A percentile compares a stretch with the other conserved stretches of the same genome.
These are phyloP conservation scores for Graphilbum sp. DNA, from an alignment of 2,329 filamentous ascomycete genomes.

Conservation along the genomic window DNA sequence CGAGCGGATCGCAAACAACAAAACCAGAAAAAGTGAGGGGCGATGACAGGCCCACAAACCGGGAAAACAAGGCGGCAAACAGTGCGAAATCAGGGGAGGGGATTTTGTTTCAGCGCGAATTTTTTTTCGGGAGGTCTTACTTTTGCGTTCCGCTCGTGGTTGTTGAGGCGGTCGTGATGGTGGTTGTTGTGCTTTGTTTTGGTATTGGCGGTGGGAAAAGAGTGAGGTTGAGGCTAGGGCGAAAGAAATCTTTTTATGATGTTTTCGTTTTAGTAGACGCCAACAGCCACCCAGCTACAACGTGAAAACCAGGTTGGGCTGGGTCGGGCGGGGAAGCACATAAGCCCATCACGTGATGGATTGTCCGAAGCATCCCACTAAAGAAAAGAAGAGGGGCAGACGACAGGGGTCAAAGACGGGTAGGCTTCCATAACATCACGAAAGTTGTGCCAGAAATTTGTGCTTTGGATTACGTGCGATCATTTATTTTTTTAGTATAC, in stretches of 20 bases:
- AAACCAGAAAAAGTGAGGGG: neutral
- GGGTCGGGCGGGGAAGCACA: slow-evolving; percentile 5
- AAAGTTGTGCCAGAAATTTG: too few relatives aligned
- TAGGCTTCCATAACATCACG: too few relatives aligned
- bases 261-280: slow-evolving; percentile 9
- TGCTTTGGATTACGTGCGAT: too few relatives aligned
- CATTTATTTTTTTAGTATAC: too few relatives aligned
- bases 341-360: slow-evolving; percentile 4
- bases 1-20: neutral
- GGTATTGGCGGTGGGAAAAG: slow-evolving; percentile 4
- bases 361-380: neutral
- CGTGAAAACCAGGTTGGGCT: slow-evolving; percentile 6
- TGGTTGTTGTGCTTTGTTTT: slow-evolving; percentile 3
- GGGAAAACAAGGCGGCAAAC: too few relatives aligned
- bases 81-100: too few relatives aligned
- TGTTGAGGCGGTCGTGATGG: slow-evolving; percentile 2
- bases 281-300: neutral
- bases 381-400: neutral
- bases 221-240: slow-evolving; percentile 1
- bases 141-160: neutral
- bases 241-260: slow-evolving; percentile 11
- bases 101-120: too few relatives aligned
- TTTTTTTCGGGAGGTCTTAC: too few relatives aligned
- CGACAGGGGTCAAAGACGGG: too few relatives aligned
- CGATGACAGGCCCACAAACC: neutral